Base-by-base conservation (phyloP, 768 basidiomycete genomes). In the Coprinopsis sp. region DNA sequence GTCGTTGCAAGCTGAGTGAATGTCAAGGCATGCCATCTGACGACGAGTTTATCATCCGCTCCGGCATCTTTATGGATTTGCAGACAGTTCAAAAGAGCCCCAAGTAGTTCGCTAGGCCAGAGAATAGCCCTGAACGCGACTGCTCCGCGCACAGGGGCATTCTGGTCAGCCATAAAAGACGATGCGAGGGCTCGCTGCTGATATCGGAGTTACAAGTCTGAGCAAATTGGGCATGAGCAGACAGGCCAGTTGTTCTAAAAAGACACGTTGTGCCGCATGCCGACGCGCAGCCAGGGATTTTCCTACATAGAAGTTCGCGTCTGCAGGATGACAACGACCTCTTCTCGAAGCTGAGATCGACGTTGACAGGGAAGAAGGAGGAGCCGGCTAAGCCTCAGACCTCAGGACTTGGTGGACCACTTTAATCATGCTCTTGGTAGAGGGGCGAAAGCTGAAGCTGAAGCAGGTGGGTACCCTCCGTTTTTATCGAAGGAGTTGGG, bases 161-260 rank as follows among this genome's bases (percentile, higher is more conserved):
- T n/a, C n/a, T 59, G 95, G 94, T 24, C 96, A 95, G 3, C 92
- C 94, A 11, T 89, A 91, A 61, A 97, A 87, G 29, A 94, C 69
- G 38, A 82, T n/a, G 12, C 78, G 69, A 34, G 6, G 14, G 28
- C 24, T 49, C 37, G 21, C 29, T 33, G 24, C 6, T n/a, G 13
- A 5, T 29, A n/a, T n/a, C n/a, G n/a, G 13, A n/a, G n/a, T n/a
- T n/a, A n/a, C n/a, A n/a, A n/a, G n/a, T n/a, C n/a, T n/a, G n/a
- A n/a, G n/a, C n/a, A n/a, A n/a, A n/a, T n/a, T n/a, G n/a, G n/a
- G n/a, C n/a, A n/a, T n/a, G n/a, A n/a, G n/a, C 18, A 5, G 40
- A 42, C 11, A n/a, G 6, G 14, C 13, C 40, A 28, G 40, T 4
- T 4, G 18, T n/a, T 7, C 8, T 42, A 18, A 24, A 18, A 10